These are phyloP conservation scores for Leucoagaricus sp. DNA, from an alignment of 1,284 basidiomycete genomes.

Conservation along the genomic window DNA sequence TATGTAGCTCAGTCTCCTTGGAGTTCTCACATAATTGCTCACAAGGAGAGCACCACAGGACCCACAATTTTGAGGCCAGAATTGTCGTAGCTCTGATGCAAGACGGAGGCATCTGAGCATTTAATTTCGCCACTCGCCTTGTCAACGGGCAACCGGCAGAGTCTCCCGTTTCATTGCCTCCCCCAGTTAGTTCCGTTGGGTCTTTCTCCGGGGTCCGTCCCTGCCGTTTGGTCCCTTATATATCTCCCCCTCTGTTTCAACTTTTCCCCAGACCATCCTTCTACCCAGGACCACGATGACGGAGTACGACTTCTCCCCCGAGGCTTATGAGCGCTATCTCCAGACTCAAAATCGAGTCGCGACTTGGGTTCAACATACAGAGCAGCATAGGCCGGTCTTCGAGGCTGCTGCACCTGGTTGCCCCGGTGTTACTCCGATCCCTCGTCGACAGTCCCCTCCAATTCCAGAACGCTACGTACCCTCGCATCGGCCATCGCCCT, in stretches of 20 bases:
- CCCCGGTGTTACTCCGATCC: slow-evolving; percentile 8
- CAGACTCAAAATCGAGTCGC: slow-evolving; percentile 17
- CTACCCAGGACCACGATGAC: slow-evolving; percentile 15
- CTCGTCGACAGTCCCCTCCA: slow-evolving; percentile 7
- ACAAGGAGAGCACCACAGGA: background rate
- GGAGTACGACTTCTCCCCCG: slow-evolving; percentile 20
- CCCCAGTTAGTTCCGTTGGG: background rate
- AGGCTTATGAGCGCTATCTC: slow-evolving; percentile 17
- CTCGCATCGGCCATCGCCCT: slow-evolving; percentile 2
- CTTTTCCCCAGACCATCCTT: background rate
- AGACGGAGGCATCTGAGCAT: background rate
- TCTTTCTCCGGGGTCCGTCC: slow-evolving; percentile 7
- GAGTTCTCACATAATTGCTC: background rate
- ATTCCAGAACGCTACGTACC: background rate
- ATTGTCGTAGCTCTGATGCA: background rate
- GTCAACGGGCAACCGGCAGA: slow-evolving; percentile 6
- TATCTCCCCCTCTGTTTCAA: background rate
- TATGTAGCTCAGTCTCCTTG: background rate
- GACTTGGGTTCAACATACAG: slow-evolving; percentile 17
- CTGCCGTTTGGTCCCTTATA: slow-evolving; percentile 2
- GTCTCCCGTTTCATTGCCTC: background rate
- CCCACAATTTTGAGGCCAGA: background rate
- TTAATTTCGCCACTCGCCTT: background rate
- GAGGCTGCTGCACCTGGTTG: slow-evolving; percentile 15
- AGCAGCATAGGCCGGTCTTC: slow-evolving; percentile 13